A percentile compares a stretch with the other conserved stretches of the same genome.
Conservation (phyloP, 139 green algal species). For the Chlamydomonas urium region DNA sequence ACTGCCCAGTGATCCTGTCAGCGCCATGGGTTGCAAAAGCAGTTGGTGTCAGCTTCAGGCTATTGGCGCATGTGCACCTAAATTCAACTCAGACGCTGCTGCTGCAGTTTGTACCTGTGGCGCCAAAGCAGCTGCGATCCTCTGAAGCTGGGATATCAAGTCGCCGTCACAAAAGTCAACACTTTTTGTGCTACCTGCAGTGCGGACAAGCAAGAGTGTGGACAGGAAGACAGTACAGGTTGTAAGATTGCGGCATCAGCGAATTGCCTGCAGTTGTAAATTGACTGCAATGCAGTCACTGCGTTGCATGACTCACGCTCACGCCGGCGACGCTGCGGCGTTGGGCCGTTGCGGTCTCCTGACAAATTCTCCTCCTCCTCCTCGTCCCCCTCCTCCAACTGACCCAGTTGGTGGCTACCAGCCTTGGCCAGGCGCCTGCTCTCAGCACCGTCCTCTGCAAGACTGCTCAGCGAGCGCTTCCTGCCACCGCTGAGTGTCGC, state of each 20-base stretch:
- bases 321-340: constrained; percentile 23
- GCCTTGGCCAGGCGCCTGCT: not conserved
- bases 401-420: not conserved
- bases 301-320: constrained; percentile 18
- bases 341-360: constrained; percentile 21
- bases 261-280: too few relatives aligned
- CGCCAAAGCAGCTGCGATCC: not conserved
- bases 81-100: not conserved
- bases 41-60: too few relatives aligned
- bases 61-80: constrained; percentile 1
- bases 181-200: too few relatives aligned
- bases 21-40: too few relatives aligned
- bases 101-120: not conserved
- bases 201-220: too few relatives aligned
- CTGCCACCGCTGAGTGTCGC: not conserved
- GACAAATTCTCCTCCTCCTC: constrained; percentile 26
- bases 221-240: too few relatives aligned
- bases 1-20: too few relatives aligned
- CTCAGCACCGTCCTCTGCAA: constrained; percentile 10
- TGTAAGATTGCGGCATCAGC: too few relatives aligned
- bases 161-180: too few relatives aligned
- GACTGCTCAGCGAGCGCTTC: constrained; percentile 12
- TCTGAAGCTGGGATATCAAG: not conserved
- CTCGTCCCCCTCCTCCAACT: constrained; percentile 21
- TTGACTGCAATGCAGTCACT: not conserved